Evolutionary conservation across 176 grass and related monocot genomes (phyloP).

Genomic region (Triticum timopheevii): DNA sequence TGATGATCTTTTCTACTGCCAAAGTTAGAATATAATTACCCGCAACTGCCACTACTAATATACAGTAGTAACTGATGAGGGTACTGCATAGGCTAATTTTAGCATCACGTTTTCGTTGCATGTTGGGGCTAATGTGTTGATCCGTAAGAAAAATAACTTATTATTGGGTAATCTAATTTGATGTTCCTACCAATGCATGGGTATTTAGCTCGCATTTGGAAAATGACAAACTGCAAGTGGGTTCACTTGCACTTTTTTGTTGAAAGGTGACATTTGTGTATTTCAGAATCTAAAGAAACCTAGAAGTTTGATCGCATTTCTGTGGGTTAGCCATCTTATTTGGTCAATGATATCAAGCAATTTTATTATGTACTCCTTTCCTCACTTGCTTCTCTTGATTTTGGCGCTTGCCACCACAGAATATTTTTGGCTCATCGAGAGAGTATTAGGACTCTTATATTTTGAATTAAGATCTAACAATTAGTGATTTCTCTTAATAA

Average conservation of each 20-base stretch:
- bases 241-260: neutral
- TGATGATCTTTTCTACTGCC: neutral
- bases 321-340: neutral
- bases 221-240: neutral
- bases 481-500: neutral
- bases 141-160: neutral
- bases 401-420: neutral
- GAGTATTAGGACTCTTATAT: neutral
- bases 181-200: neutral
- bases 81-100: neutral
- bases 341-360: neutral
- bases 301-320: neutral
- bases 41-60: neutral
- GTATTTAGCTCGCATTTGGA: neutral
- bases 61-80: neutral
- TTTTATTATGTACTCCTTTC: neutral
- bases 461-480: neutral
- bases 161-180: neutral
- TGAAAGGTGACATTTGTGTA: neutral
- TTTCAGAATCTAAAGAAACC: neutral
- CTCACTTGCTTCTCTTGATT: neutral
- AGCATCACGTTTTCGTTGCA: neutral
- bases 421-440: neutral
- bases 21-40: slow-evolving; percentile 4
- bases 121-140: neutral